Conservation (phyloP, 176 grass and related monocot species). For the Guadua angustifolia region DNA sequence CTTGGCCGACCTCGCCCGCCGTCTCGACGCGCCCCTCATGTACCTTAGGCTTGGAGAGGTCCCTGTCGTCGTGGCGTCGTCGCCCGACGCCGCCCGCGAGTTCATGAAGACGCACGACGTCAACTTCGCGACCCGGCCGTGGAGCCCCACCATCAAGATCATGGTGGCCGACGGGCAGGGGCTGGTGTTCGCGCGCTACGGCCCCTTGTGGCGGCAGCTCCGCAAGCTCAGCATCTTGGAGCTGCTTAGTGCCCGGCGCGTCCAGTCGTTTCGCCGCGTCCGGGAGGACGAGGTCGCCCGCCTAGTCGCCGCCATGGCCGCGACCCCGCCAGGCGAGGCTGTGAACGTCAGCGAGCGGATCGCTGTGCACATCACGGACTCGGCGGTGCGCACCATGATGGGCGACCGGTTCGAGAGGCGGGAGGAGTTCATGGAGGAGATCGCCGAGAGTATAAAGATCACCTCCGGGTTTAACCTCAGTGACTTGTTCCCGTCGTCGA, state of each 20-base stretch:
- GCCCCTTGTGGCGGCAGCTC: slow-evolving; percentile 37
- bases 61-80: slow-evolving; percentile 27
- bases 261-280: slow-evolving; percentile 30
- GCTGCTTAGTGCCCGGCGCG: slow-evolving; percentile 36
- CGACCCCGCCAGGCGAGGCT: background rate
- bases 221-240: slow-evolving; percentile 26
- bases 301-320: background rate
- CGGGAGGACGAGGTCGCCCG: slow-evolving; percentile 41
- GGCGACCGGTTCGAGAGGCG: background rate
- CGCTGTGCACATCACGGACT: background rate
- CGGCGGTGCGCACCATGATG: background rate
- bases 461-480: slow-evolving; percentile 32
- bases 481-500: slow-evolving; percentile 49
- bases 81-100: slow-evolving; percentile 20
- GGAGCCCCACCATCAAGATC: background rate
- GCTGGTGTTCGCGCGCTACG: slow-evolving; percentile 27
- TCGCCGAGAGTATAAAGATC: background rate
- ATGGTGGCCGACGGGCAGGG: slow-evolving; percentile 21
- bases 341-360: slow-evolving; percentile 37
- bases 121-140: slow-evolving; percentile 35
- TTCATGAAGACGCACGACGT: slow-evolving; percentile 36
- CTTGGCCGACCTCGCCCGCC: slow-evolving; percentile 31
- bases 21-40: slow-evolving; percentile 18
- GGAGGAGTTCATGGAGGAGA: background rate
- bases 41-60: slow-evolving; percentile 37